Percentiles rank a stretch among this genome's conserved stretches.
Evolutionary conservation across 305 asterid genomes (phyloP).

Genomic region (Rubia tinctorum): DNA sequence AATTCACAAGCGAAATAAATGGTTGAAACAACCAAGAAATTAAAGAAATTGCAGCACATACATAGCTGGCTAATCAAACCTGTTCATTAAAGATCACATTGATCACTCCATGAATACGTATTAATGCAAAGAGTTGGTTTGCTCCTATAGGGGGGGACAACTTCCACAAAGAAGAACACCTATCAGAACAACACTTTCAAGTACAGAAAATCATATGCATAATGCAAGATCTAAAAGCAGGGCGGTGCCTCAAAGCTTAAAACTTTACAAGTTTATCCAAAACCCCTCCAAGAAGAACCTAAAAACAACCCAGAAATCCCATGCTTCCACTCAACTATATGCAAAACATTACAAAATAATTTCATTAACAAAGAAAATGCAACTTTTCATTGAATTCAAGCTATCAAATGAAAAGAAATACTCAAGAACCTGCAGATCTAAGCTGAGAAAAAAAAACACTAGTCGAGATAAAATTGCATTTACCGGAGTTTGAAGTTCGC

Average conservation of each 20-base stretch:
- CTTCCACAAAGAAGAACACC: slow-evolving; percentile 8
- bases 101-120: slow-evolving; percentile 5
- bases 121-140: not conserved
- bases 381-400: not conserved
- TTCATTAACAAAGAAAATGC: not conserved
- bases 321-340: not conserved
- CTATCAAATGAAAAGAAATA: not conserved
- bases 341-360: not conserved
- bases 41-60: slow-evolving; percentile 2
- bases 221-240: slow-evolving; percentile 8
- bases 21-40: not conserved
- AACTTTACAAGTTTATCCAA: slow-evolving; percentile 5
- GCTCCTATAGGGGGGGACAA: slow-evolving; percentile 7
- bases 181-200: not conserved
- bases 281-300: slow-evolving; percentile 3
- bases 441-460: not conserved
- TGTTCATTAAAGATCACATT: slow-evolving; percentile 15
- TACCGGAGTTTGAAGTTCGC: slow-evolving; percentile 7
- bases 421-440: slow-evolving; percentile 13
- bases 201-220: slow-evolving; percentile 10
- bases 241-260: not conserved
- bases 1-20: not conserved
- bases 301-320: not conserved
- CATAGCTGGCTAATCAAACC: slow-evolving; percentile 13
- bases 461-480: not conserved